These are phyloP conservation scores for Phytophthora rubi DNA, from an alignment of 352 stramenopile species.

Conservation along the genomic window DNA sequence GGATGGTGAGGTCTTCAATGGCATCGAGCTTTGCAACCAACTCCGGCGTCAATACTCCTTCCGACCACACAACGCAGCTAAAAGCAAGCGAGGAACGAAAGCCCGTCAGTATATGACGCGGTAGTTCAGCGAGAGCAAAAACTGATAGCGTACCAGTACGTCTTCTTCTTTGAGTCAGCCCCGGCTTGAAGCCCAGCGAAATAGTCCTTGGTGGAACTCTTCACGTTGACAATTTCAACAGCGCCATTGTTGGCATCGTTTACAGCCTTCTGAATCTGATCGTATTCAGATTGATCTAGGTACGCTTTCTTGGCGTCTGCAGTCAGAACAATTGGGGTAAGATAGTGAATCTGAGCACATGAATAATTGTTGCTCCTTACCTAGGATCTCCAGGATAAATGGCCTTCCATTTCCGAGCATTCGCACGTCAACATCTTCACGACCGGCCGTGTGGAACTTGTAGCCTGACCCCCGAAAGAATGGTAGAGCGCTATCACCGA, in stretches of 20 bases:
- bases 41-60: conserved; percentile 61
- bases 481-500: conserved; percentile 73
- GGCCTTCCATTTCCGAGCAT: conserved; percentile 96
- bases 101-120: background rate
- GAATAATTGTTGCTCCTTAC: conserved; percentile 24
- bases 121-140: background rate
- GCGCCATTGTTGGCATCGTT: conserved; percentile 75
- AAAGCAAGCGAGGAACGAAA: background rate
- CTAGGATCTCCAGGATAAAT: conserved; percentile 90
- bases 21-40: conserved; percentile 75
- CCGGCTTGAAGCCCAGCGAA: conserved; percentile 80
- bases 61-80: conserved; percentile 85
- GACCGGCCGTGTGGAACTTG: conserved; percentile 97
- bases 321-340: conserved; percentile 24
- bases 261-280: conserved; percentile 61
- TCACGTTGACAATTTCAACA: conserved; percentile 88
- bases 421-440: conserved; percentile 97
- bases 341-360: background rate
- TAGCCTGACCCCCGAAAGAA: conserved; percentile 73
- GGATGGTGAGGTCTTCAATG: conserved; percentile 88
- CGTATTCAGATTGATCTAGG: conserved; percentile 56
- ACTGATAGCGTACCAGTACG: conserved; percentile 67
- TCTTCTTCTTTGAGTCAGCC: conserved; percentile 89
- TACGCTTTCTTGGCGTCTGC: conserved; percentile 81
- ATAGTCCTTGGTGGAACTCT: conserved; percentile 78